These are phyloP conservation scores for Cytospora paraplurivora DNA, from an alignment of 2,329 filamentous ascomycete genomes.

Conservation along the genomic window DNA sequence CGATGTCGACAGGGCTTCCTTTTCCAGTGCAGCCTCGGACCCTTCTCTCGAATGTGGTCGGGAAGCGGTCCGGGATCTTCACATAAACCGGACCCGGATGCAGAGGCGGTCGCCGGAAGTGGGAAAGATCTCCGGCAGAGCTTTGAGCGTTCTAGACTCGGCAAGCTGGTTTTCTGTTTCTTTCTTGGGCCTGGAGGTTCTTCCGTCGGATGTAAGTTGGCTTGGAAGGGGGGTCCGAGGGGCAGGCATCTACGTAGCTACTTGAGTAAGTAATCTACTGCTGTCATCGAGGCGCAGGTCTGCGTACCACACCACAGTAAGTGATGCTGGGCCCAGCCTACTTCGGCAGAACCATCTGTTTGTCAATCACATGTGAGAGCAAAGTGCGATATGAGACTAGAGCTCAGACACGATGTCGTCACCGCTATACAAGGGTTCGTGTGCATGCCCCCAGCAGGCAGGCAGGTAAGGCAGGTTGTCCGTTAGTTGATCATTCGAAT, in stretches of 20 bases:
- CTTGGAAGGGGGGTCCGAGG: background rate
- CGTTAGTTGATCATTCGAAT: background rate
- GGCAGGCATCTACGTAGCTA: too few species aligned
- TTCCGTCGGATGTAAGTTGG: background rate
- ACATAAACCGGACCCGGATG: background rate
- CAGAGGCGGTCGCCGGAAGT: background rate
- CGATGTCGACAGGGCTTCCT: background rate
- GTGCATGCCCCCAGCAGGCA: background rate
- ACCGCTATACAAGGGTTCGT: background rate
- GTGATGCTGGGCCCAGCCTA: background rate
- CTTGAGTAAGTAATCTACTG: too few species aligned
- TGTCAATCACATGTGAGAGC: background rate
- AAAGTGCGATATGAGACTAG: background rate
- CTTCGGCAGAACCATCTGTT: background rate
- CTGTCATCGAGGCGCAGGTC: background rate
- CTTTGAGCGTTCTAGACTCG: too few species aligned
- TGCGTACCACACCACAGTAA: background rate
- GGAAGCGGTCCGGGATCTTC: background rate
- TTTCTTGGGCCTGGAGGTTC: background rate
- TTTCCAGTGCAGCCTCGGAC: background rate
- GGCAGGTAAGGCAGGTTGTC: background rate
- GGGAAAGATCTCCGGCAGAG: background rate
- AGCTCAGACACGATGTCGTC: constrained; percentile 28
- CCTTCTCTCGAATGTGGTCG: too few species aligned
- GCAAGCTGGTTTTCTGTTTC: background rate